Conservation (phyloP, 371 early-diverging fungal genomes). For the Rhizopus stolonifer region DNA sequence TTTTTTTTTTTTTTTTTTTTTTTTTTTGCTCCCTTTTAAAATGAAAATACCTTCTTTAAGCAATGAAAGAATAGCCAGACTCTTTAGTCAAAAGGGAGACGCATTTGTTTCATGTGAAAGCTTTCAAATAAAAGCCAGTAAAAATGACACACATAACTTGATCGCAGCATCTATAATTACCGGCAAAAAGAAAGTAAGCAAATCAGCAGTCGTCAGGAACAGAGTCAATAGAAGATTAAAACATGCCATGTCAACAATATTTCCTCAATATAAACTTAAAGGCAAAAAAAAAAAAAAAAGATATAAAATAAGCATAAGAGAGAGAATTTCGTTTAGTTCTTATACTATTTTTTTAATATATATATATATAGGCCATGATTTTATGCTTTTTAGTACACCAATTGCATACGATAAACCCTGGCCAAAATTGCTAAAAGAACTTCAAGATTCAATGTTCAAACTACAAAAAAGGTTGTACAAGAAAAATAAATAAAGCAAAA, state of each 20-base stretch:
- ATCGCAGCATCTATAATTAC: conserved; percentile 19
- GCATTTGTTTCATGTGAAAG: neutral
- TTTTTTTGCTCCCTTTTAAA: neutral
- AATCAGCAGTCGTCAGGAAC: conserved; percentile 26
- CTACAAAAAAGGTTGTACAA: too few relatives aligned
- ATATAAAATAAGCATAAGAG: too few relatives aligned
- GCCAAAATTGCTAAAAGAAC: neutral
- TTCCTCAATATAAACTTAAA: conserved; percentile 7
- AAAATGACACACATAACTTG: neutral
- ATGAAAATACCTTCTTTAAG: conserved; percentile 26
- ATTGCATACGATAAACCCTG: neutral
- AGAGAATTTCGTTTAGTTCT: too few relatives aligned
- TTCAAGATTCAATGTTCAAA: neutral
- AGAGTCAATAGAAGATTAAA: conserved; percentile 26
- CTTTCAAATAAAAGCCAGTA: conserved; percentile 13
- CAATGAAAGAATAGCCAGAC: neutral
- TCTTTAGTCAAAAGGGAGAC: conserved; percentile 6
- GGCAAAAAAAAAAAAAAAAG: neutral
- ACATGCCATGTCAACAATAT: conserved; percentile 13
- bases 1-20: neutral
- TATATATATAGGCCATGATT: neutral
- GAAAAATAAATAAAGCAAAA: too few relatives aligned
- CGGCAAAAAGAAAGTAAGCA: conserved; percentile 27
- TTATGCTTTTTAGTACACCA: neutral
- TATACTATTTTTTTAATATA: too few relatives aligned